Base-by-base conservation (phyloP, 148 eudicot species). In the Cornus suecica region DNA sequence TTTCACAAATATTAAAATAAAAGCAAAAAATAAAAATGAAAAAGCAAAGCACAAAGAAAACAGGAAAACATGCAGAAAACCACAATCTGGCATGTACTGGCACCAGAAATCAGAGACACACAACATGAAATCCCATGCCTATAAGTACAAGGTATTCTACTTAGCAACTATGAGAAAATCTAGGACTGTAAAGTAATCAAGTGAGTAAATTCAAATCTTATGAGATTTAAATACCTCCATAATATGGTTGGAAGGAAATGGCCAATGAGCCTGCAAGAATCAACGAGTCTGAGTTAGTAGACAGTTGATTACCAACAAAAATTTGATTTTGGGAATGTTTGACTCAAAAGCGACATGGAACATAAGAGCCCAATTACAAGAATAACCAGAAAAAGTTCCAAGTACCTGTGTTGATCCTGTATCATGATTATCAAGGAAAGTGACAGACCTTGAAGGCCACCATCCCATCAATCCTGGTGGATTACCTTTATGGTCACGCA, bases 371-470 rank as follows among this genome's bases (percentile, higher is more conserved):
- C 25, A 63, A 34, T 72, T 66, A 65, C 70, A 67, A 42, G 52
- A 32, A 32, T 28, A 56, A 52, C 74, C 32, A 10, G 22, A 18
- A 41, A 71, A 5, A 45, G 10, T 28, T 15, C 20, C 26, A 37
- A 68, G 60, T 83, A 94, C 98, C 95, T 94, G 98, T 28, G 98
- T 92, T 66, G 97, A 94, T 72, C 98, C 98, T 13, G 98, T 92
- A 74, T 92, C 97, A 74, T 94, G 98, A 83, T 94, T 92, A 72
- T 94, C 98, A 65, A 94, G 70, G 77, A 94, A 94, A 58, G 98
- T 92, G 76, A 90, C 97, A 71, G 97, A 91, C 83, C 98, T 90
- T 52, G 98, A 94, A 79, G 98, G 92, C 97, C 98, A 94, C 98
- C 87, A 84, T 80, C 98, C 97, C 76, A 94, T 77, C 66, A 89